phyloP scores from a whole-genome alignment of 1,284 basidiomycete genomes.

The Cystobasidium pallidum region DNA sequence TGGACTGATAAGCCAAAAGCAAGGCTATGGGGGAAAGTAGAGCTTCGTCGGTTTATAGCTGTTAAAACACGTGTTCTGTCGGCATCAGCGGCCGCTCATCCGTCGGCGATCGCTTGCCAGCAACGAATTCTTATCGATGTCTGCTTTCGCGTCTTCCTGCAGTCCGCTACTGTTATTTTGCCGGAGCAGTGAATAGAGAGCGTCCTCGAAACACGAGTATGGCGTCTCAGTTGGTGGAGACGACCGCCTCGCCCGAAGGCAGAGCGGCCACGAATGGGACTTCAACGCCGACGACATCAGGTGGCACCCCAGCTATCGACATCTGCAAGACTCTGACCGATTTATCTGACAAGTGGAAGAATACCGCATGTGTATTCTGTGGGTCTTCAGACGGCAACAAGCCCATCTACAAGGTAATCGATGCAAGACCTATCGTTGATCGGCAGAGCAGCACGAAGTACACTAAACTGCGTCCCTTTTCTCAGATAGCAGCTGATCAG shows the following conservation, averaged over 20 bases:
- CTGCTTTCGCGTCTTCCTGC: too few relatives aligned
- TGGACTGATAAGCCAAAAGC: too few relatives aligned
- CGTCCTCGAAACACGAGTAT: too few relatives aligned
- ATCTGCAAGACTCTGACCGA: constrained; percentile 18
- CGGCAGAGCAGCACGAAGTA: neutral
- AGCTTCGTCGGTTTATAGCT: too few relatives aligned
- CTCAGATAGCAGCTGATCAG: constrained; percentile 39
- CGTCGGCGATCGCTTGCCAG: too few relatives aligned
- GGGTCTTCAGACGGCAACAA: constrained; percentile 35
- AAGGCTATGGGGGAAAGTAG: too few relatives aligned
- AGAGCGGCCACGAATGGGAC: neutral
- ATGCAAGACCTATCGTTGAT: neutral
- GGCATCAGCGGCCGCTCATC: too few relatives aligned
- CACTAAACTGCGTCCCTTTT: neutral
- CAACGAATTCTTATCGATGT: too few relatives aligned
- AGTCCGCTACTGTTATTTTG: too few relatives aligned
- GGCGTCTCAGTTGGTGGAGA: constrained; percentile 2
- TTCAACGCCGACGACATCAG: neutral
- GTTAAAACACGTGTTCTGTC: too few relatives aligned
- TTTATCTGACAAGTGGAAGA: constrained; percentile 30
- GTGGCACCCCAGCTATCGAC: constrained; percentile 3
- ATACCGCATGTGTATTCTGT: constrained; percentile 42
- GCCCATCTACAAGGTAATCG: constrained; percentile 26
- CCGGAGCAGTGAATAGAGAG: too few relatives aligned
- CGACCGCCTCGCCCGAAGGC: neutral